Evolutionary conservation across 2,329 filamentous ascomycete species (phyloP), one percentile per base, ranked within the genome.

Genomic region (Neofusicoccum umdonicola): DNA sequence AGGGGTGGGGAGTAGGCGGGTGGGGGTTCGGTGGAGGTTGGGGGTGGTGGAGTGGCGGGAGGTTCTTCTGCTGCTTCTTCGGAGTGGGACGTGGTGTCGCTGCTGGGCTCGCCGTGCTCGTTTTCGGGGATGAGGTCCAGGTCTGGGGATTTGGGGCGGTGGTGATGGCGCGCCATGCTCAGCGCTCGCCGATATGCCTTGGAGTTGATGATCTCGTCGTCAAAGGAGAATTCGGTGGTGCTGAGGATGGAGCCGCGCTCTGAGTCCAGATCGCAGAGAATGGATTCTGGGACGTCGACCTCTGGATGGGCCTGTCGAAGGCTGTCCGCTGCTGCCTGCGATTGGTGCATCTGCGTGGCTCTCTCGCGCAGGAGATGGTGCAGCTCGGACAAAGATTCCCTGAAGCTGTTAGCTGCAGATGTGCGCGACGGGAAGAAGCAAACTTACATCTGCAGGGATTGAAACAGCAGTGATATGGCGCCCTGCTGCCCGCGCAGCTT

Each of bases 381-480:
- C 13, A 67, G 44, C 15, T 65, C 65, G 9, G 57, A 65, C 2
- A 67, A 17, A 8, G 65, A 63, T n/a, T 67, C 63, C 65, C 65
- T 67, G 22, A 7, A 13, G 17, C n/a, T 35, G n/a, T 54, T 31
- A 63, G 57, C 27, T 2, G 3, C 37, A 0, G 3, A 11, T 11
- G 27, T 48, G 4, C 1, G 8, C 6, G 8, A 19, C 5, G 4
- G 15, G 4, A 6, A 8, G 34, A 27, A 31, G 15, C 17, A 42
- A 12, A 54, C 58, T 41, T 45, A 65, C 66, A 67, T 67, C 54
- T 67, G 66, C 15, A 67, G 44, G 3, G 62, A 58, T 17, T 66
- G 63, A 12, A 67, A 66, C 6, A 67, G 35, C 48, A 67, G 41
- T 3, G 63, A 52, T n/a, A 67, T 61, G 17, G 66, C 66, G 3